These are phyloP conservation scores for Paxillus rubicundulus DNA, from an alignment of 768 basidiomycete species.

Conservation along the genomic window DNA sequence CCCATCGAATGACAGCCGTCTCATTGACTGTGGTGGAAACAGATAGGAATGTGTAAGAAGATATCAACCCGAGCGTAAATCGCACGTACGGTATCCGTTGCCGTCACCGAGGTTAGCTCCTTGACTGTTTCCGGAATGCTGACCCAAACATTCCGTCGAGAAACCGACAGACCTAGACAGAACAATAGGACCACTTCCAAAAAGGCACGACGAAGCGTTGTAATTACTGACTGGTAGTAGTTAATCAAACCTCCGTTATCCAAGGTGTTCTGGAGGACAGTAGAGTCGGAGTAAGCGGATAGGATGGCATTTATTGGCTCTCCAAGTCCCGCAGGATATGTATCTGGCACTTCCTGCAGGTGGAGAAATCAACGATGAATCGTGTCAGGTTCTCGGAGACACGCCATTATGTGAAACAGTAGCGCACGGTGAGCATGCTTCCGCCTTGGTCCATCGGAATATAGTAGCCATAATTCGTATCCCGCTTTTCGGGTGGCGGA, in stretches of 20 bases:
- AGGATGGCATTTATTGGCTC: slow-evolving; percentile 87
- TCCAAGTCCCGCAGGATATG: slow-evolving; percentile 70
- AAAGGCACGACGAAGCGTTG: background rate
- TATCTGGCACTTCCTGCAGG: slow-evolving; percentile 48
- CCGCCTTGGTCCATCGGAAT: slow-evolving; percentile 58
- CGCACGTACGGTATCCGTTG: slow-evolving; percentile 57
- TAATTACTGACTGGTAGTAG: slow-evolving; percentile 66
- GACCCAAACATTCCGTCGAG: slow-evolving; percentile 79
- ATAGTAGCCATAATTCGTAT: slow-evolving; percentile 50
- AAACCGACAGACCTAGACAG: slow-evolving; percentile 60
- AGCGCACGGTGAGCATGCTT: slow-evolving; percentile 67
- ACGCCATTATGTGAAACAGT: background rate
- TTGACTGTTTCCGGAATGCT: slow-evolving; percentile 69
- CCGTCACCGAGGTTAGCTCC: slow-evolving; percentile 83
- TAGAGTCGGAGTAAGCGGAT: slow-evolving; percentile 68
- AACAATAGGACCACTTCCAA: background rate
- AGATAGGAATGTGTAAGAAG: background rate
- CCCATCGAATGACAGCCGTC: slow-evolving; percentile 79
- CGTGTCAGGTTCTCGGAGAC: background rate
- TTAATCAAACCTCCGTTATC: slow-evolving; percentile 74
- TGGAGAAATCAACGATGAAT: background rate
- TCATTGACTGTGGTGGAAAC: slow-evolving; percentile 59
- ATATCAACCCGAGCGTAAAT: background rate
- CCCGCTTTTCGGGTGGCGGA: slow-evolving; percentile 16
- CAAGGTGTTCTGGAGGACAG: slow-evolving; percentile 60